Conservation (phyloP, 768 basidiomycete species). For the Kwoniella pini region DNA sequence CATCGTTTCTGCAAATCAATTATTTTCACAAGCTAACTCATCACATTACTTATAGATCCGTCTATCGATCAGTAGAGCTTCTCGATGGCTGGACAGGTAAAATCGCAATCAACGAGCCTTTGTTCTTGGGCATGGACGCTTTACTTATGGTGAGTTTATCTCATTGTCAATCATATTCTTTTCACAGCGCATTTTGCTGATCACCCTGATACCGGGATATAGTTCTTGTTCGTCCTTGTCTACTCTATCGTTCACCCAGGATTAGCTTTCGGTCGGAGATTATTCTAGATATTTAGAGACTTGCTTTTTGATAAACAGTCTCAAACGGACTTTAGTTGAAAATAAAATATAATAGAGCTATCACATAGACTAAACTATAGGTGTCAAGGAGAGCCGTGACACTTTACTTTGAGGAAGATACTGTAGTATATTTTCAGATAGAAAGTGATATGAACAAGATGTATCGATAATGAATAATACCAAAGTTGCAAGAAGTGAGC, state of each 20-base stretch:
- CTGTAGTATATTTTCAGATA: too few relatives aligned
- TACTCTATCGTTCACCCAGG: slow-evolving; percentile 15
- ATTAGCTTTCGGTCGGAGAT: background rate
- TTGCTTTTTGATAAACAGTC: too few relatives aligned
- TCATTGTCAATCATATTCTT: background rate
- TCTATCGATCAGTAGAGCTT: slow-evolving; percentile 61
- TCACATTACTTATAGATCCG: slow-evolving; percentile 33
- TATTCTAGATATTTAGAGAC: background rate
- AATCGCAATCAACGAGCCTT: slow-evolving; percentile 59
- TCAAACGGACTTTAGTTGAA: too few relatives aligned
- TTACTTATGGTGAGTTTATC: slow-evolving; percentile 42
- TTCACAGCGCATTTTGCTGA: background rate
- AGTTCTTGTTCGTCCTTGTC: slow-evolving; percentile 7
- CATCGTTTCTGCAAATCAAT: background rate
- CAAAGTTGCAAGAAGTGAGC: too few relatives aligned
- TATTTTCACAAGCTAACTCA: background rate
- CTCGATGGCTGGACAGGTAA: slow-evolving; percentile 60
- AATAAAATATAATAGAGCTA: too few relatives aligned
- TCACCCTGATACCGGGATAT: background rate
- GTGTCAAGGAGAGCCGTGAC: too few relatives aligned
- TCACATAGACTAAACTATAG: too few relatives aligned
- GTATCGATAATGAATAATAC: too few relatives aligned
- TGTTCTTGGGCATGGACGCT: slow-evolving; percentile 46
- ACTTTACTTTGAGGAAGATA: too few relatives aligned
- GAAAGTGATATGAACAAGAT: too few relatives aligned